Evolutionary conservation across 495 filamentous ascomycete genomes (phyloP).

Genomic region (Lindgomyces ingoldianus): DNA sequence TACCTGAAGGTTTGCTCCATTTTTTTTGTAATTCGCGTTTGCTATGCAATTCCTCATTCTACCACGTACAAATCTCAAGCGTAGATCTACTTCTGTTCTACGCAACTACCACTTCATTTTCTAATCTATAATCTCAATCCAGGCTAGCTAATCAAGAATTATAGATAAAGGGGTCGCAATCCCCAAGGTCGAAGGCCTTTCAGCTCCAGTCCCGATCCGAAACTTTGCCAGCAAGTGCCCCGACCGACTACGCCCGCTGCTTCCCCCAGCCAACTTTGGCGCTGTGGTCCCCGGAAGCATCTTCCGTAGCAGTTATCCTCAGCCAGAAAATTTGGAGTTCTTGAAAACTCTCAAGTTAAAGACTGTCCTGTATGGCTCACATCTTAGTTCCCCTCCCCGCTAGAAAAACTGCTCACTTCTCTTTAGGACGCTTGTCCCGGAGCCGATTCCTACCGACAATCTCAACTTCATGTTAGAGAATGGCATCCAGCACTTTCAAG

Average conservation of each 20-base stretch:
- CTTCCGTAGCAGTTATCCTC: slow-evolving; percentile 77
- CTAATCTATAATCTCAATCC: neutral
- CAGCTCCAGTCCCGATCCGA: too few relatives aligned
- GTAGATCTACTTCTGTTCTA: too few relatives aligned
- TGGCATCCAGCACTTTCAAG: slow-evolving; percentile 65
- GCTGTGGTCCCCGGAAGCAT: slow-evolving; percentile 61
- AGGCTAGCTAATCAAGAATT: too few relatives aligned
- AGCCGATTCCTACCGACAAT: slow-evolving; percentile 61
- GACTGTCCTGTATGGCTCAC: slow-evolving; percentile 66
- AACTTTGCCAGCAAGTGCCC: neutral
- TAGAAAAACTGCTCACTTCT: slow-evolving; percentile 12
- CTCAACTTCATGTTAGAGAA: slow-evolving; percentile 60
- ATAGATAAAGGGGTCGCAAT: too few relatives aligned
- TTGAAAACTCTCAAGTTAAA: slow-evolving; percentile 65
- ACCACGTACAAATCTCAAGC: neutral
- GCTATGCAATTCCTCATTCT: neutral
- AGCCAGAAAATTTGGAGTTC: slow-evolving; percentile 62
- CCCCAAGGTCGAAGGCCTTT: too few relatives aligned
- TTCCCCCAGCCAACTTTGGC: slow-evolving; percentile 66
- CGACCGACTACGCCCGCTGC: slow-evolving; percentile 30
- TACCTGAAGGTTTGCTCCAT: slow-evolving; percentile 2
- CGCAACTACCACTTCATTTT: neutral
- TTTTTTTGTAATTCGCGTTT: neutral
- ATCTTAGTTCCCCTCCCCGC: neutral
- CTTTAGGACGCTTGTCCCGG: slow-evolving; percentile 71